Base-by-base conservation (phyloP, 352 stramenopile genomes). In the Phytophthora syringae region DNA sequence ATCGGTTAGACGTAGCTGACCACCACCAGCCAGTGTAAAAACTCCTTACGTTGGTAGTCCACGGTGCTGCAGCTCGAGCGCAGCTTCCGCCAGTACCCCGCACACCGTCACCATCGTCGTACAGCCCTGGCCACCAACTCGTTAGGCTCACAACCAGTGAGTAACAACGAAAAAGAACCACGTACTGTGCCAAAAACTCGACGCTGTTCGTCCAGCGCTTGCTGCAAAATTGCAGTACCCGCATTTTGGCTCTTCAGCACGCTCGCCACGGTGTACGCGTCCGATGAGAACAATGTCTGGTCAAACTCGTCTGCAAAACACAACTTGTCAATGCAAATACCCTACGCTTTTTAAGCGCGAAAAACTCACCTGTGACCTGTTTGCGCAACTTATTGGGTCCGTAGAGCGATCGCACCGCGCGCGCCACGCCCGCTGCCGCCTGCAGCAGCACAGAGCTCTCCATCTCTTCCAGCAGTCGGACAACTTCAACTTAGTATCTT, bases 341-440 rank as follows among this genome's bases (percentile, higher is more conserved):
- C 39, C n/a, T 45, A n/a, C n/a, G n/a, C 7, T 5, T 7, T 45
- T 15, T 16, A 6, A 7, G 15, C 11, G 11, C 12, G 20, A 68
- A 20, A 20, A 24, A 34, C 25, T 45, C 21, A 36, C 55, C 60
- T 40, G 44, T 64, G 16, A 75, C 56, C 42, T 72, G 67, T n/a
- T 75, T 75, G 13, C 67, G 67, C 16, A 72, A 45, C 34, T 64
- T 71, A 13, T 49, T 64, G n/a, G 67, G 67, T 1, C 67, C 67
- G 12, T 72, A 72, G 2, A 75, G 52, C 21, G 67, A 71, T 34
- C 62, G 61, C 5, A 75, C 67, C 1, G 62, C 24, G 28, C 51
- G 62, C 5, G 61, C 61, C 18, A 69, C 52, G 7, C 61, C 67
- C 0, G 24, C 57, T 7, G 69, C 51, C 28, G 67, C 67, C 28